Evolutionary conservation across 2,329 filamentous ascomycete species (phyloP).

Genomic region (Botrytis byssoidea): DNA sequence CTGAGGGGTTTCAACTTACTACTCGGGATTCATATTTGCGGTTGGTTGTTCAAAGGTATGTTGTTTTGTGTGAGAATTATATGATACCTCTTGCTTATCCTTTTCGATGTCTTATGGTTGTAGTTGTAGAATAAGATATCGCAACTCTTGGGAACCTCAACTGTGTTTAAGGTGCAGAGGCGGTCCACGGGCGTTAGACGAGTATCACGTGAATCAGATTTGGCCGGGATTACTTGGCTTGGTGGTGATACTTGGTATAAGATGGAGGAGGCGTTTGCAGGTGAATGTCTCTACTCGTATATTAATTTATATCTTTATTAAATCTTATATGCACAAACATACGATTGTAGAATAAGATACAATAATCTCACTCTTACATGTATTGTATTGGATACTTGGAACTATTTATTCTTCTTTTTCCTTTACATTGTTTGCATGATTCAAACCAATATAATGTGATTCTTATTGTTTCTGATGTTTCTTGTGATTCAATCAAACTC

Average conservation of each 20-base stretch:
- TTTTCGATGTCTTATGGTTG: constrained; percentile 13
- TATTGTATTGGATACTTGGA: too few species aligned
- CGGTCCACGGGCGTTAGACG: constrained; percentile 22
- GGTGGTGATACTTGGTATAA: neutral
- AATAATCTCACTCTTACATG: neutral
- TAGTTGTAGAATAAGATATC: constrained; percentile 18
- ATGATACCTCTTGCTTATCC: constrained; percentile 14
- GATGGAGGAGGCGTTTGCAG: neutral
- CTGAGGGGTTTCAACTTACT: constrained; percentile 55
- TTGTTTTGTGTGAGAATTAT: neutral
- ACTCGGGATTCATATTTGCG: constrained; percentile 85
- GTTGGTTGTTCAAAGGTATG: constrained; percentile 2
- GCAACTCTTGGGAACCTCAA: constrained; percentile 18
- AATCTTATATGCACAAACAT: neutral
- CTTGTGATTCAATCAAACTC: constrained; percentile 9
- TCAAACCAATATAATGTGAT: constrained; percentile 5
- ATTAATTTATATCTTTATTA: neutral
- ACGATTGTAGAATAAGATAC: neutral
- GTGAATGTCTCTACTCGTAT: neutral
- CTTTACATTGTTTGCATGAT: neutral
- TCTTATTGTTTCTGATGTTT: neutral
- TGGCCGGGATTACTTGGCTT: neutral
- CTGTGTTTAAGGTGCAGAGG: constrained; percentile 22
- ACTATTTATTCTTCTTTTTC: neutral
- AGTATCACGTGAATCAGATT: constrained; percentile 16